Percentiles rank a stretch among this genome's conserved stretches.
Conservation (phyloP, 768 basidiomycete genomes). For the Dictyophora rubrovolvata region DNA sequence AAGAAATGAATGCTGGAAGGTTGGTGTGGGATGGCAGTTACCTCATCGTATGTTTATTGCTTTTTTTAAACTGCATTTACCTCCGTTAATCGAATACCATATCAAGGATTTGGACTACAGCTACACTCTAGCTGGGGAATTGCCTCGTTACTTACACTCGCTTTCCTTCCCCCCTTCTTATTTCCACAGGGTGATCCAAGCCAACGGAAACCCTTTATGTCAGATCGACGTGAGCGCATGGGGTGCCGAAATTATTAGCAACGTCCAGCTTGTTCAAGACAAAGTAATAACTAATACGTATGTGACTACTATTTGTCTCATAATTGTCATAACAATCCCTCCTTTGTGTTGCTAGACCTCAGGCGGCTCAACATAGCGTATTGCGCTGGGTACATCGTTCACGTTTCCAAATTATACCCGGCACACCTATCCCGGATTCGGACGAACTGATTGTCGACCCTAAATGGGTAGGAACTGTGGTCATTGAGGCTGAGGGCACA, state of each 20-base stretch:
- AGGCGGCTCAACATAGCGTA: conserved; percentile 69
- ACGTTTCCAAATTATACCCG: conserved; percentile 56
- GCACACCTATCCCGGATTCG: conserved; percentile 44
- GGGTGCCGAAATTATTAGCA: conserved; percentile 65
- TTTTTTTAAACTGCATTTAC: background rate
- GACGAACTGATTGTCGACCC: conserved; percentile 54
- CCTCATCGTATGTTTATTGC: conserved; percentile 51
- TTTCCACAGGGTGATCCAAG: conserved; percentile 77
- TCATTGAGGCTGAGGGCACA: conserved; percentile 81
- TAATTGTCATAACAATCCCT: background rate
- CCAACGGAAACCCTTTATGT: conserved; percentile 35
- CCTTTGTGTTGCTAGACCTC: conserved; percentile 38
- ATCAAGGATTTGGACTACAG: conserved; percentile 75
- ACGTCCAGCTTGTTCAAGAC: conserved; percentile 70
- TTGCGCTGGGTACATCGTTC: conserved; percentile 82
- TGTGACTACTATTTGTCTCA: conserved; percentile 22
- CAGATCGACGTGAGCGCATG: conserved; percentile 71
- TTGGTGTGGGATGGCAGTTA: conserved; percentile 86
- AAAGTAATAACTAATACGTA: conserved; percentile 73
- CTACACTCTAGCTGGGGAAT: conserved; percentile 64
- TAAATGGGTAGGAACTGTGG: conserved; percentile 75
- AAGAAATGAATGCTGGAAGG: conserved; percentile 77
- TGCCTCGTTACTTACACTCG: conserved; percentile 71
- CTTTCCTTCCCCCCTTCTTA: conserved; percentile 81
- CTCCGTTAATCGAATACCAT: background rate